Evolutionary conservation across 1,139 yeast genomes (phyloP), one percentile per base, ranked within the genome.

Genomic region (Yamadazyma atmosphaerica): DNA sequence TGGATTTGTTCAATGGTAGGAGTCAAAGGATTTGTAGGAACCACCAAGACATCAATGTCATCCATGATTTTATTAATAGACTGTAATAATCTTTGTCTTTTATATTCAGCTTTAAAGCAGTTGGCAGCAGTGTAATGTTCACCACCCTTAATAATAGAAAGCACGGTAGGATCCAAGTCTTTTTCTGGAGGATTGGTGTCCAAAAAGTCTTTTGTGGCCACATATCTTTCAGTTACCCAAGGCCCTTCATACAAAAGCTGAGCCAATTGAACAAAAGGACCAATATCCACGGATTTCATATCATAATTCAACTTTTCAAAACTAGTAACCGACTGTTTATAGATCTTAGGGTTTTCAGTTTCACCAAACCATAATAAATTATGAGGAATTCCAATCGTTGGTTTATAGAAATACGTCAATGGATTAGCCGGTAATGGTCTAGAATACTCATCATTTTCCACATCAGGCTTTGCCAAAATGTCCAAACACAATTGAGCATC

Each of bases 221-320:
- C 79, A 64, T 81, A 89, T 50, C 98, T 79, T 67, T 92, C 98
- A 19, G 95, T 86, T 9, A 92, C 98, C 98, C 98, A 92, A n/a
- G 98, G 87, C 40, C 98, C 98, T 54, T 90, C 97, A 60, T 92
- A 92, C 32, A 92, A 74, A 56, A 92, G 84, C 49, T 78, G 78
- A n/a, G 98, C 98, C 44, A 92, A 73, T 34, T 84, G 86, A 45
- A 86, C 68, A 35, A 92, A 72, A 9, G 89, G 85, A 10, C 81
- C 65, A 55, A 90, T 88, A 61, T 87, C 89, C 29, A 82, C 61
- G 9, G 81, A 67, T 11, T 76, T 73, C 31, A 86, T 62, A 27
- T 84, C 86, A 28, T 86, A 82, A 13, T 74, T 55, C 32, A 48
- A 38, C 19, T 64, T 55, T 33, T 72, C 62, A 49, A 89, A 74